A percentile compares a stretch with the other conserved stretches of the same genome.
Evolutionary conservation across 768 basidiomycete genomes (phyloP).

Genomic region (Cantharellus cinnabarinus): DNA sequence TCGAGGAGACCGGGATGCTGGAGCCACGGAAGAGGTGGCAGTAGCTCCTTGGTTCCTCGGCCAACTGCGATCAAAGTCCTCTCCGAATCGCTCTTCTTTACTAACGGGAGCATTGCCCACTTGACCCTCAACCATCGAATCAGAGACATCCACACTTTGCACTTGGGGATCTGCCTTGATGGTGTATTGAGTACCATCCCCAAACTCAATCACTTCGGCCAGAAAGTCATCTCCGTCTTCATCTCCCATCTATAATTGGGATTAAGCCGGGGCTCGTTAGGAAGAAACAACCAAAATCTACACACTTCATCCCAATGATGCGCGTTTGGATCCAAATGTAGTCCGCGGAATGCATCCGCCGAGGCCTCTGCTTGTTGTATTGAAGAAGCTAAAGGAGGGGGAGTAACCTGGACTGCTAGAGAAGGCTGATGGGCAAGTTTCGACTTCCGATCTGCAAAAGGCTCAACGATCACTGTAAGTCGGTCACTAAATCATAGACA

Average conservation of each 20-base stretch:
- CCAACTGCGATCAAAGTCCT: conserved; percentile 95
- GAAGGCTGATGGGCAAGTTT: too few species aligned
- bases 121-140: not conserved
- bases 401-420: not conserved
- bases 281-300: conserved; percentile 12
- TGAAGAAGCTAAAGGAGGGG: conserved; percentile 10
- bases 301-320: conserved; percentile 95
- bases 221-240: conserved; percentile 67
- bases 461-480: not conserved
- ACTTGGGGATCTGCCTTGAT: conserved; percentile 25
- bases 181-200: conserved; percentile 81
- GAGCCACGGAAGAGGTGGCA: not conserved
- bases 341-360: conserved; percentile 84
- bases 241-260: conserved; percentile 49
- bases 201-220: conserved; percentile 83
- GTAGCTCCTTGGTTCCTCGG: conserved; percentile 36
- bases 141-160: not conserved
- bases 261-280: not conserved
- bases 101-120: conserved; percentile 29
- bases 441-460: not conserved
- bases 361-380: conserved; percentile 56
- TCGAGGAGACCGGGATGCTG: not conserved
- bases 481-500: conserved; percentile 11
- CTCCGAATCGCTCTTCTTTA: conserved; percentile 76
- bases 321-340: conserved; percentile 81